phyloP scores from a whole-genome alignment of 768 basidiomycete genomes.

The Tylopilus plumbeoviolaceoides region DNA sequence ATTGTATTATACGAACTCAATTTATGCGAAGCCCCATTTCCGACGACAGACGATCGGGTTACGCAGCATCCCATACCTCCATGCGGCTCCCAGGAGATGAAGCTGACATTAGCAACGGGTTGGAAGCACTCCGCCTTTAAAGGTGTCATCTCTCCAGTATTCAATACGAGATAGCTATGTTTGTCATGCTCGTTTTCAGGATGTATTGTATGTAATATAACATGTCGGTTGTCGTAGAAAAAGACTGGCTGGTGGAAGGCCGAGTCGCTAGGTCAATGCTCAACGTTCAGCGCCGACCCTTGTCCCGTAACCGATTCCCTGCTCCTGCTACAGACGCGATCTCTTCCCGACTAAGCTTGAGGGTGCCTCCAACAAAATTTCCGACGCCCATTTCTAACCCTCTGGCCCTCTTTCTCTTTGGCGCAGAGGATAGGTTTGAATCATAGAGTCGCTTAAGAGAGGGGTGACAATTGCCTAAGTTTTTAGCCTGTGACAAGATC shows the following conservation, averaged over 20 bases:
- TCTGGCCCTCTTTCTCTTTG: constrained; percentile 48
- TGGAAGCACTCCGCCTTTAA: constrained; percentile 25
- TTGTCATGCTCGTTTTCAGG: constrained; percentile 1
- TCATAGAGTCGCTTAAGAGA: constrained; percentile 66
- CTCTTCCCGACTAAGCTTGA: constrained; percentile 62
- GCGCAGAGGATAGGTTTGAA: constrained; percentile 22
- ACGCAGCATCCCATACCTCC: constrained; percentile 15
- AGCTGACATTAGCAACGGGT: constrained; percentile 20
- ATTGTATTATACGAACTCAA: constrained; percentile 5
- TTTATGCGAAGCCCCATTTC: constrained; percentile 13
- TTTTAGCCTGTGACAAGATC: constrained; percentile 58
- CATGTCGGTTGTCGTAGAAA: background rate
- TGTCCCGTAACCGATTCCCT: constrained; percentile 3
- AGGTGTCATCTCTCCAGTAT: background rate
- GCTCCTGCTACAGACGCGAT: constrained; percentile 38
- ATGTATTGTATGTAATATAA: constrained; percentile 7
- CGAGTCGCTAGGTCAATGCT: no score
- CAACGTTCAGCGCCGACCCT: background rate
- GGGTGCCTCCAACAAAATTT: constrained; percentile 63
- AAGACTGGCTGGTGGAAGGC: background rate
- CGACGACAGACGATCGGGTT: constrained; percentile 27
- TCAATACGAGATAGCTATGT: constrained; percentile 1
- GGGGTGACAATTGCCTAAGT: constrained; percentile 82
- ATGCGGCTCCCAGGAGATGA: constrained; percentile 17
- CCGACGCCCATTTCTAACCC: constrained; percentile 81